phyloP scores from a whole-genome alignment of 2,329 filamentous ascomycete species.

The Ophiocordyceps robertsii region DNA sequence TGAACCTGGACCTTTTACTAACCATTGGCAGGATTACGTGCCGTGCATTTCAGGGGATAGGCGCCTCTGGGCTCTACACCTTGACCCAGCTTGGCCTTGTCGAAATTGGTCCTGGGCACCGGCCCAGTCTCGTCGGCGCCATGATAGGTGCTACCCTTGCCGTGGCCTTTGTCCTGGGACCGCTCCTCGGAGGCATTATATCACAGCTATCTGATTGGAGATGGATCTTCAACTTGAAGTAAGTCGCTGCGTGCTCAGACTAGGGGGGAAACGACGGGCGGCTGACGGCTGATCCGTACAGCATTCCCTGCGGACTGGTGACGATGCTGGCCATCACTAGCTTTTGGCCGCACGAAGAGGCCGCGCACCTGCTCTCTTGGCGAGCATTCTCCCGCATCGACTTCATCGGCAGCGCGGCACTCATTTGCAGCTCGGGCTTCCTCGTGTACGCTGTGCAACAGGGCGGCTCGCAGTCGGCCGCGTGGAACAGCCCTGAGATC shows the following conservation, averaged over 20 bases:
- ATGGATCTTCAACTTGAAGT: slow-evolving; percentile 52
- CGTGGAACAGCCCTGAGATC: slow-evolving; percentile 39
- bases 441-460: slow-evolving; percentile 44
- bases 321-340: slow-evolving; percentile 33
- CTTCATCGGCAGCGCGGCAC: slow-evolving; percentile 34
- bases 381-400: slow-evolving; percentile 34
- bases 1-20: slow-evolving; percentile 4
- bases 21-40: slow-evolving; percentile 35
- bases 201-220: slow-evolving; percentile 40
- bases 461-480: slow-evolving; percentile 35
- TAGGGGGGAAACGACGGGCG: slow-evolving; percentile 1
- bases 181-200: slow-evolving; percentile 42
- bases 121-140: slow-evolving; percentile 39
- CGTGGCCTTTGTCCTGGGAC: slow-evolving; percentile 43
- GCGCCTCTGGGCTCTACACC: slow-evolving; percentile 48
- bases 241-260: slow-evolving; percentile 6
- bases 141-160: slow-evolving; percentile 42
- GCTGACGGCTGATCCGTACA: slow-evolving; percentile 13
- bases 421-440: slow-evolving; percentile 37
- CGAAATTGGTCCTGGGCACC: slow-evolving; percentile 39
- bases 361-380: slow-evolving; percentile 22
- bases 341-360: slow-evolving; percentile 28
- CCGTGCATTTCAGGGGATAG: slow-evolving; percentile 45
- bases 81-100: slow-evolving; percentile 43
- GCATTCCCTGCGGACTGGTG: slow-evolving; percentile 34